Evolutionary conservation across 192 early-diverging fungal genomes (phyloP).

Genomic region (Spizellomyces punctatus): DNA sequence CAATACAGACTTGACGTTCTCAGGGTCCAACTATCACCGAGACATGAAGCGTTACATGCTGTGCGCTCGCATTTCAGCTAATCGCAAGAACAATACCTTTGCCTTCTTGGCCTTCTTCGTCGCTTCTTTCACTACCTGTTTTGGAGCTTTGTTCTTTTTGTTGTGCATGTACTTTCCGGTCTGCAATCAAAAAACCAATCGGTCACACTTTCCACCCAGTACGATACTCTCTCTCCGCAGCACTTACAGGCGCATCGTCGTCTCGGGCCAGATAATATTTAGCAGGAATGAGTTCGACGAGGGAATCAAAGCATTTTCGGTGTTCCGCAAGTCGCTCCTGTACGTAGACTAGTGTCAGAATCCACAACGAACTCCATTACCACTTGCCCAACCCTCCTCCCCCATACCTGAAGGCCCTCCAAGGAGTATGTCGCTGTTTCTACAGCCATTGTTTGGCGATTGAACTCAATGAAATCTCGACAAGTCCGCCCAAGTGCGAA

Average conservation of each 20-base stretch:
- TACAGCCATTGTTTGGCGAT: background rate
- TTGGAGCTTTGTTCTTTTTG: slow-evolving; percentile 79
- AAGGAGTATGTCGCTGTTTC: background rate
- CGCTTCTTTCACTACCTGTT: slow-evolving; percentile 77
- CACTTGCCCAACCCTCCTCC: background rate
- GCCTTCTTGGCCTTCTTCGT: slow-evolving; percentile 80
- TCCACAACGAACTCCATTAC: background rate
- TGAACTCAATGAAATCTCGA: background rate
- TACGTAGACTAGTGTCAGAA: background rate
- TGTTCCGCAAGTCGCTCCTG: slow-evolving; percentile 67
- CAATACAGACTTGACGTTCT: slow-evolving; percentile 55
- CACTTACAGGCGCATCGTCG: slow-evolving; percentile 39
- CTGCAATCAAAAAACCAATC: background rate
- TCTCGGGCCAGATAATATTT: slow-evolving; percentile 78
- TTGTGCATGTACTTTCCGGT: slow-evolving; percentile 57
- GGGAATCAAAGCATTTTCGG: slow-evolving; percentile 69
- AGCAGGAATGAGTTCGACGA: slow-evolving; percentile 82
- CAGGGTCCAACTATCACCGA: too few relatives aligned
- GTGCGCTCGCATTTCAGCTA: too few relatives aligned
- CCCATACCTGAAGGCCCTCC: background rate
- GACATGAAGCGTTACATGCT: too few relatives aligned
- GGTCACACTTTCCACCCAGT: background rate
- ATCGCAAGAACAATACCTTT: slow-evolving; percentile 38
- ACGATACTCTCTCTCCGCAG: background rate
- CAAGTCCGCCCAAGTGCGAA: too few relatives aligned